phyloP scores from a whole-genome alignment of 176 grass and related monocot species.

The Musa acuminata region DNA sequence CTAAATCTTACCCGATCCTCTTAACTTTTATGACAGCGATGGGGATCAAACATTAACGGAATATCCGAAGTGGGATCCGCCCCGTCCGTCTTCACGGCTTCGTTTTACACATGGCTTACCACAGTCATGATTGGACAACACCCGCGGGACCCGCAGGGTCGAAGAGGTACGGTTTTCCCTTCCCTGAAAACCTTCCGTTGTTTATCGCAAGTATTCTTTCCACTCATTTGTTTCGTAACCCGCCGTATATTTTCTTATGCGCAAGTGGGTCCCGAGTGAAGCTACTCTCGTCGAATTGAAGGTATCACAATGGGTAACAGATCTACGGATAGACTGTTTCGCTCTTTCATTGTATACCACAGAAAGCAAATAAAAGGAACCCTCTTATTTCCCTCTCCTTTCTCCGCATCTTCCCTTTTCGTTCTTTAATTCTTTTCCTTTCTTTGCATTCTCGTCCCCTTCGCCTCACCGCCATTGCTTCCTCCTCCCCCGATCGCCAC shows the following conservation, averaged over 20 bases:
- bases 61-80: constrained; percentile 1
- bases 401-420: constrained; percentile 7
- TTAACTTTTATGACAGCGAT: neutral
- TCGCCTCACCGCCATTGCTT: neutral
- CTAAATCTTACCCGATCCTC: neutral
- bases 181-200: too few relatives aligned
- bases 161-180: too few relatives aligned
- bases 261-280: too few relatives aligned
- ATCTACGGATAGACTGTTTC: too few relatives aligned
- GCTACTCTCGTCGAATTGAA: neutral
- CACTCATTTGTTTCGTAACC: too few relatives aligned
- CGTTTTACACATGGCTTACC: neutral
- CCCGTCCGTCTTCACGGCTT: neutral
- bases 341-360: neutral
- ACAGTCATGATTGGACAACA: neutral
- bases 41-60: neutral
- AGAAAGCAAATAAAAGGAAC: constrained; percentile 1
- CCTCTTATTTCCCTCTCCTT: constrained; percentile 5
- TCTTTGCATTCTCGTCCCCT: neutral
- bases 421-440: neutral
- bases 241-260: too few relatives aligned
- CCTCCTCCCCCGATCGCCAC: neutral
- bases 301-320: rapidly evolving
- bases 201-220: too few relatives aligned
- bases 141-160: neutral